Percentiles rank a stretch among this genome's conserved stretches.
Evolutionary conservation across 2,329 filamentous ascomycete species (phyloP).

Genomic region (Colletotrichum phormii): DNA sequence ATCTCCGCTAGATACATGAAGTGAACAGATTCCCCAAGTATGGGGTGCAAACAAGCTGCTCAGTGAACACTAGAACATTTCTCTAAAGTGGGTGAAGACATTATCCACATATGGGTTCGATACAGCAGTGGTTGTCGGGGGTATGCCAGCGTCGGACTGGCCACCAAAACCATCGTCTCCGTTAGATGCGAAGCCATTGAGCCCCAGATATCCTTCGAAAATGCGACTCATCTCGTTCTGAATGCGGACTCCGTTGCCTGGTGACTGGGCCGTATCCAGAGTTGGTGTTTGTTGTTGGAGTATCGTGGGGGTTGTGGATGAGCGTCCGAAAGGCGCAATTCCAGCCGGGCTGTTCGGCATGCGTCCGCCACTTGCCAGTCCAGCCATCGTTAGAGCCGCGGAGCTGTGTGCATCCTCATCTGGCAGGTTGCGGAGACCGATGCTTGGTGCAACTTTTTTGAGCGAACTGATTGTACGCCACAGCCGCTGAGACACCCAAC

Average conservation of each 20-base stretch:
- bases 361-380: constrained; percentile 56
- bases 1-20: background rate
- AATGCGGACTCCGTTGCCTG: constrained; percentile 60
- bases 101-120: constrained; percentile 41
- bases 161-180: constrained; percentile 42
- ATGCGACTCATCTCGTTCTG: constrained; percentile 66
- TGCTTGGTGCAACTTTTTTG: constrained; percentile 77
- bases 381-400: constrained; percentile 67
- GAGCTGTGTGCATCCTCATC: constrained; percentile 63
- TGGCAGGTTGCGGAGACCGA: constrained; percentile 67
- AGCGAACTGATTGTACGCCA: constrained; percentile 80
- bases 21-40: too few species aligned
- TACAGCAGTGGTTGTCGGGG: constrained; percentile 37
- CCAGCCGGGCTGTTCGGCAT: constrained; percentile 38
- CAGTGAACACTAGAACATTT: constrained; percentile 47
- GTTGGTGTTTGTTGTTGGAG: constrained; percentile 21
- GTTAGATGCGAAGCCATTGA: constrained; percentile 48
- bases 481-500: constrained; percentile 77
- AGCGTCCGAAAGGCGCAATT: constrained; percentile 43
- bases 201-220: constrained; percentile 52
- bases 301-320: constrained; percentile 39
- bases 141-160: constrained; percentile 40
- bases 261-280: constrained; percentile 23
- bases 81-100: constrained; percentile 50
- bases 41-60: background rate